A percentile compares a stretch with the other conserved stretches of the same genome.
Conservation (phyloP, 345 rosid genomes). For the Dipteronia dyeriana region DNA sequence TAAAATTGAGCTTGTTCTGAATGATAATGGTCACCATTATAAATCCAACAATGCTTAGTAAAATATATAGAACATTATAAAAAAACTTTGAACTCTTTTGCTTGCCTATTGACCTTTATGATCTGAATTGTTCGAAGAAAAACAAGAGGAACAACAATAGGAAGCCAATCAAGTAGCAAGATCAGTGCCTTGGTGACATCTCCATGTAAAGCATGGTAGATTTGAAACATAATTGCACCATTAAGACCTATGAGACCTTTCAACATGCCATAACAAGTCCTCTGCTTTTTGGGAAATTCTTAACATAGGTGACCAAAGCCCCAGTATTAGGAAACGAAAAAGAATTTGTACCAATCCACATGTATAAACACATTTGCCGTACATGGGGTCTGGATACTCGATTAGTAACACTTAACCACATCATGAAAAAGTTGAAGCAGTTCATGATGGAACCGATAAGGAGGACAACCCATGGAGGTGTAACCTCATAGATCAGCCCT, state of each 20-base stretch:
- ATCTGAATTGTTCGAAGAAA: constrained; percentile 46
- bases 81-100: constrained; percentile 44
- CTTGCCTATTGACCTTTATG: constrained; percentile 35
- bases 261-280: constrained; percentile 54
- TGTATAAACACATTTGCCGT: constrained; percentile 59
- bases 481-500: constrained; percentile 46
- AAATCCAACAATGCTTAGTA: constrained; percentile 48
- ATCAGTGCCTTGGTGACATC: constrained; percentile 41
- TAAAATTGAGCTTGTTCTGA: constrained; percentile 43
- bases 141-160: constrained; percentile 41
- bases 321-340: constrained; percentile 60
- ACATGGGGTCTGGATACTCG: constrained; percentile 40
- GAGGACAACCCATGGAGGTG: constrained; percentile 54
- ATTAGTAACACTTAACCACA: constrained; percentile 48
- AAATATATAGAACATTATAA: constrained; percentile 44
- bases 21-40: constrained; percentile 43
- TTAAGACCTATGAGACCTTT: constrained; percentile 58
- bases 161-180: constrained; percentile 54
- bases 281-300: constrained; percentile 60
- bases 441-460: constrained; percentile 46
- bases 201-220: constrained; percentile 50
- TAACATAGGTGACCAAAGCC: constrained; percentile 51
- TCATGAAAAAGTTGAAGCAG: constrained; percentile 51
- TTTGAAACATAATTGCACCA: constrained; percentile 57
- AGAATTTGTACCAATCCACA: constrained; percentile 56